Base-by-base conservation (phyloP, 768 basidiomycete species). In the Boletus reticuloceps region DNA sequence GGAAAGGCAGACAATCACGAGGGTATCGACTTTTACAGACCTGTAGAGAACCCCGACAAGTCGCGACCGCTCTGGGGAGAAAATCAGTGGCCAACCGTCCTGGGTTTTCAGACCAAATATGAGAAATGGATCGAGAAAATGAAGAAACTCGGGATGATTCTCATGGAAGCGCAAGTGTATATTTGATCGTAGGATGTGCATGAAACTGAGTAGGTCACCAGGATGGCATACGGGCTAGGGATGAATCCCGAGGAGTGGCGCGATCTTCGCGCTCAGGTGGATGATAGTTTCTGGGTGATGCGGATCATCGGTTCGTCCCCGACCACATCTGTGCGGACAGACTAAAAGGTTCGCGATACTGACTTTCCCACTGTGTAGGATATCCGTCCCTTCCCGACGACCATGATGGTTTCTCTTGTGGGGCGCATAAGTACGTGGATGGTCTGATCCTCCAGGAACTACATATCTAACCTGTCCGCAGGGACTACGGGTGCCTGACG, bases 401-500 rank as follows among this genome's bases (percentile, higher is more conserved):
- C 45, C 80, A 90, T 50, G 86, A 91, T 36, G 93, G 94, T 3
- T 82, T 89, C 66, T 93, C 91, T 16, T 96, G 94, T 63, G 94
- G 94, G 27, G 89, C 89, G 25, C 94, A 97, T 74, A 93, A 87
- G 91, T 92, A 64, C 67, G 56, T 29, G 14, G 31, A 38, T 49
- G 8, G 31, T n/a, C n/a, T 13, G 17, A 13, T 32, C 31, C 20
- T 27, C 37, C 13, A 34, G 38, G 36, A 51, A 47, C 7, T 10
- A 20, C 20, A 20, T 20, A 38, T 50, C 44, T 61, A 46, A 67
- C 47, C 32, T 11, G 43, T 38, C 32, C 34, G 31, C 69, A 90
- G 88, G 67, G 94, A 96, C 68, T 97, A 96, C 63, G 94, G 94
- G 25, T 94, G 91, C 71, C 69, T 92, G 59, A 95, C 94, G 86